phyloP scores from a whole-genome alignment of 192 early-diverging fungal genomes.

The Gonapodya sp. region DNA sequence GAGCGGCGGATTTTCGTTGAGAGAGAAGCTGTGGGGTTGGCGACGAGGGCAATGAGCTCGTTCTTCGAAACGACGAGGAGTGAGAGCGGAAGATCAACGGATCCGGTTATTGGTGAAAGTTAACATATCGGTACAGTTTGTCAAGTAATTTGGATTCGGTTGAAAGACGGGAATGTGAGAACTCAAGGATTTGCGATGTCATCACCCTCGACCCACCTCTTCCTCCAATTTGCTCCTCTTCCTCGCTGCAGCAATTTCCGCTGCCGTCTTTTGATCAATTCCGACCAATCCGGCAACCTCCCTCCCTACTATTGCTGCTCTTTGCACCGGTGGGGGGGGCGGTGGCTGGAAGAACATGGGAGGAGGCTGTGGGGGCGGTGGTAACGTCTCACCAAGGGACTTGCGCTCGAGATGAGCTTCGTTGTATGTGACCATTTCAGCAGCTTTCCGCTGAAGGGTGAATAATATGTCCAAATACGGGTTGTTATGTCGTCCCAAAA shows the following conservation, averaged over 20 bases:
- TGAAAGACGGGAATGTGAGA: background rate
- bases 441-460: background rate
- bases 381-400: background rate
- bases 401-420: background rate
- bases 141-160: background rate
- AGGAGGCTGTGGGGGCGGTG: background rate
- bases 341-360: background rate
- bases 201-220: background rate
- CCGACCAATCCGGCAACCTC: background rate
- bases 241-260: background rate
- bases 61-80: too few relatives aligned
- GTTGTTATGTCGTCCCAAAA: background rate
- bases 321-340: background rate
- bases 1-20: background rate
- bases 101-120: too few relatives aligned
- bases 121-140: background rate
- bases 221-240: background rate
- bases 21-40: background rate
- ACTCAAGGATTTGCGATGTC: background rate
- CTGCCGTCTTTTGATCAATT: background rate
- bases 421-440: background rate
- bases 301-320: background rate
- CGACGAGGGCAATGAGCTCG: background rate
- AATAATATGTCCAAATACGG: too few relatives aligned
- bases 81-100: too few relatives aligned